A percentile compares a stretch with the other conserved stretches of the same genome.
These are phyloP conservation scores for Ogataea neopini DNA, from an alignment of 805 yeast genomes.

Conservation along the genomic window DNA sequence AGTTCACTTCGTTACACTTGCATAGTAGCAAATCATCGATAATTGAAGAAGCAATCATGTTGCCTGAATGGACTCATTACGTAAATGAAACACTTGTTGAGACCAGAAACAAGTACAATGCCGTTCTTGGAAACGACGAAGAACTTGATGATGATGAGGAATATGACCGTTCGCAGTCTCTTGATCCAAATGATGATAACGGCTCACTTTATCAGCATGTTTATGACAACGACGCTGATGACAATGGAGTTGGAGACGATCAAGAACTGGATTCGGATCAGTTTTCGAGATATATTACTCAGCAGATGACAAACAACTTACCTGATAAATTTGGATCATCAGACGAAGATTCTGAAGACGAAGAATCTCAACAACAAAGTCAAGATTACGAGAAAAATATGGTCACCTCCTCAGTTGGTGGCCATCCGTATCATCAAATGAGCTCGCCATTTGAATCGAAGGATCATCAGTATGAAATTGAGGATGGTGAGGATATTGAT, in stretches of 20 bases:
- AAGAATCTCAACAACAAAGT: constrained; percentile 28
- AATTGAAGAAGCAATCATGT: constrained; percentile 51
- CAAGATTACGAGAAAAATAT: constrained; percentile 19
- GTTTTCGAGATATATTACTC: constrained; percentile 74
- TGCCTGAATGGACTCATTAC: constrained; percentile 74
- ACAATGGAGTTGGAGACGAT: constrained; percentile 30
- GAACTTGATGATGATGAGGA: constrained; percentile 38
- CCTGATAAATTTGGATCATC: constrained; percentile 52
- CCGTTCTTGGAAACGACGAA: constrained; percentile 69
- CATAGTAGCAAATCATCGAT: constrained; percentile 53
- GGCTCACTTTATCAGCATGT: constrained; percentile 22
- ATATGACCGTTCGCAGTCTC: constrained; percentile 28
- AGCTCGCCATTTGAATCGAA: constrained; percentile 41
- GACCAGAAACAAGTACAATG: constrained; percentile 91
- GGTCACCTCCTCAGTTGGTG: constrained; percentile 32
- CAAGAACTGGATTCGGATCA: constrained; percentile 44
- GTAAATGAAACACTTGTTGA: constrained; percentile 81
- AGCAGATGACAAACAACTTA: constrained; percentile 60
- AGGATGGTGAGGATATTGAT: constrained; percentile 42
- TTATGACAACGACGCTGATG: constrained; percentile 17
- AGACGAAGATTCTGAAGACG: constrained; percentile 61
- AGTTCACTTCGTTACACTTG: constrained; percentile 47
- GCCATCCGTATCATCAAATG: constrained; percentile 39
- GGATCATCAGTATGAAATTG: constrained; percentile 56
- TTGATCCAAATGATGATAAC: constrained; percentile 27